Base-by-base conservation (phyloP, 2,329 filamentous ascomycete genomes). In the Thelonectria blattea region DNA sequence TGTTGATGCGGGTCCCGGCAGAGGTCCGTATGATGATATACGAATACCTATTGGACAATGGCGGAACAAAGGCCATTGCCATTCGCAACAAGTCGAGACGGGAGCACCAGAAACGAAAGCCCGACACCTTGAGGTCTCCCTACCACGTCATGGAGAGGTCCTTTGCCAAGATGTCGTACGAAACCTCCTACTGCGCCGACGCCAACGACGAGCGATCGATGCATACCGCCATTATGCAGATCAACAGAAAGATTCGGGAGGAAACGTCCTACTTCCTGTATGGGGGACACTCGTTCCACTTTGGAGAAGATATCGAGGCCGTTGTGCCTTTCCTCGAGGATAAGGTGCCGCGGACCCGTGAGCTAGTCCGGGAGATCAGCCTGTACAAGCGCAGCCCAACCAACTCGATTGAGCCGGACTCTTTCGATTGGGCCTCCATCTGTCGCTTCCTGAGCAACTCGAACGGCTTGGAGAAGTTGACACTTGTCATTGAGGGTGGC, bases 221-320 rank as follows among this genome's bases (percentile, higher is more conserved):
- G 67, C 75, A 83, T 73, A 70, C 78, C 30, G 67, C 80, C 52
- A 75, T 84, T 66, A 75, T 86, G 79, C 68, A 73, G 51, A 77
- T 76, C 18, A 82, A 77, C 67, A 76, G 76, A 42, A 77, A 77
- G 55, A 76, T 87, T 52, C 78, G 88, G 70, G 75, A 78, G 60
- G 86, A 89, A 71, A 81, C 83, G n/a, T 75, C 81, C 4, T 78
- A 82, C 58, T 70, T 85, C 15, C 75, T 89, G 3, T 89, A 89
- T 72, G 78, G 76, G 8, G 75, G 72, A 56, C 84, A 87, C 69
- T 76, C 76, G 1, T 88, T 89, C 71, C 81, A 84, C 67, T 89
- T 89, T 71, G 83, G 82, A 62, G 79, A 79, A 49, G 79, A 85
- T 72, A 78, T 89, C 64, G 86, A 89, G 72, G 84, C 86, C 15